These are phyloP conservation scores for Casuarina cunninghamiana DNA, from an alignment of 306 rosid genomes.

Conservation along the genomic window DNA sequence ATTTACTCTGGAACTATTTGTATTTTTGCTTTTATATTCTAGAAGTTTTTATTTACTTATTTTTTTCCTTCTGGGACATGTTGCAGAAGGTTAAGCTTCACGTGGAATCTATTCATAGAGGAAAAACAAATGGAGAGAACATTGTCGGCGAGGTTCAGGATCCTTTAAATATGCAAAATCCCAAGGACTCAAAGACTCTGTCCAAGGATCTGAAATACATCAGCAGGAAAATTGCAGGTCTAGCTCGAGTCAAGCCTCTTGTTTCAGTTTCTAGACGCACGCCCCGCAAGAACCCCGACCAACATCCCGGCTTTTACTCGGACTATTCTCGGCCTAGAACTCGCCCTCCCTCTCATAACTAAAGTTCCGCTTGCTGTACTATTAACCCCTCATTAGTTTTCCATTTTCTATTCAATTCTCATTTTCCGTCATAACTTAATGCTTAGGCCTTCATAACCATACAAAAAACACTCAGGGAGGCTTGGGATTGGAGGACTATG, in stretches of 20 bases:
- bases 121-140: constrained; percentile 1
- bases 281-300: constrained; percentile 26
- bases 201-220: neutral
- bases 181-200: neutral
- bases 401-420: neutral
- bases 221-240: constrained; percentile 30
- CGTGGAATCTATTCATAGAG: constrained; percentile 15
- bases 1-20: too few relatives aligned
- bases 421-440: neutral
- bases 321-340: constrained; percentile 68
- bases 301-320: constrained; percentile 40
- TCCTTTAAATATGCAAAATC: constrained; percentile 9
- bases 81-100: constrained; percentile 10
- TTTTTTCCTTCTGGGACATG: constrained; percentile 9
- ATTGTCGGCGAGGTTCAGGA: neutral
- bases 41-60: neutral
- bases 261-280: constrained; percentile 40
- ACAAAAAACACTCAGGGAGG: neutral
- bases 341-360: constrained; percentile 70
- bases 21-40: neutral
- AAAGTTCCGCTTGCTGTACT: neutral
- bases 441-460: neutral
- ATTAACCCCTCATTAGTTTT: neutral
- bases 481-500: constrained; percentile 7
- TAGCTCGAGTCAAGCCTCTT: constrained; percentile 24